A percentile compares a stretch with the other conserved stretches of the same genome.
Conservation (phyloP, 1,284 basidiomycete genomes). For the Kalmanozyma brasiliensis region DNA sequence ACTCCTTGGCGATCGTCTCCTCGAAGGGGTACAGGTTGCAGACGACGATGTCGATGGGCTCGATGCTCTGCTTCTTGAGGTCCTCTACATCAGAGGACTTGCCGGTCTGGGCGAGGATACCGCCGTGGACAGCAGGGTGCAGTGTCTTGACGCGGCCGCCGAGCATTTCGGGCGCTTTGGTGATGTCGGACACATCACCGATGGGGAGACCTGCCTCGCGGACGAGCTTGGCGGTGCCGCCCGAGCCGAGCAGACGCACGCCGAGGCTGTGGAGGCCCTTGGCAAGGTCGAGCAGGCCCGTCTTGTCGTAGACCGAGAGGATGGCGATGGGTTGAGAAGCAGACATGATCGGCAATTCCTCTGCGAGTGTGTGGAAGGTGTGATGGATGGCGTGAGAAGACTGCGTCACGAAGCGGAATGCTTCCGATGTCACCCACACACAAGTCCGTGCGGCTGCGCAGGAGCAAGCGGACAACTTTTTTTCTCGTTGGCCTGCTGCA, state of each 20-base stretch:
- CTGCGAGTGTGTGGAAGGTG: neutral
- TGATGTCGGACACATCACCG: constrained; percentile 96
- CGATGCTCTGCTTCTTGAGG: constrained; percentile 57
- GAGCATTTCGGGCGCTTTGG: constrained; percentile 99
- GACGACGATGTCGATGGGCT: constrained; percentile 70
- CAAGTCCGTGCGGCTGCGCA: constrained; percentile 14
- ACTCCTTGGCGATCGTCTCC: constrained; percentile 80
- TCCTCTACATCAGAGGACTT: constrained; percentile 63
- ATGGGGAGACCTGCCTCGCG: constrained; percentile 91
- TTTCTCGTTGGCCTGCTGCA: neutral
- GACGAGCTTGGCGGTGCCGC: constrained; percentile 97
- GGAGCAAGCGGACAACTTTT: constrained; percentile 8
- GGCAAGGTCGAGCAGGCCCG: constrained; percentile 87
- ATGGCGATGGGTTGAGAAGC: constrained; percentile 73
- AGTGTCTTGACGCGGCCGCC: constrained; percentile 98
- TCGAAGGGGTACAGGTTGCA: constrained; percentile 99
- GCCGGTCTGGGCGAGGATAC: constrained; percentile 69
- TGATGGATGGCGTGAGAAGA: constrained; percentile 11
- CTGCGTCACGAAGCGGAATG: neutral
- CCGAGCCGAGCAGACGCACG: constrained; percentile 89
- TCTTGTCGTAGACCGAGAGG: constrained; percentile 97
- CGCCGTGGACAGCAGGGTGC: constrained; percentile 98
- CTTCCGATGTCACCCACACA: constrained; percentile 6
- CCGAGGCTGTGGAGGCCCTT: constrained; percentile 82
- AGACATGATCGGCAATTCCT: constrained; percentile 28